These are phyloP conservation scores for Candida freyschussii DNA, from an alignment of 1,139 yeast genomes.

Conservation along the genomic window DNA sequence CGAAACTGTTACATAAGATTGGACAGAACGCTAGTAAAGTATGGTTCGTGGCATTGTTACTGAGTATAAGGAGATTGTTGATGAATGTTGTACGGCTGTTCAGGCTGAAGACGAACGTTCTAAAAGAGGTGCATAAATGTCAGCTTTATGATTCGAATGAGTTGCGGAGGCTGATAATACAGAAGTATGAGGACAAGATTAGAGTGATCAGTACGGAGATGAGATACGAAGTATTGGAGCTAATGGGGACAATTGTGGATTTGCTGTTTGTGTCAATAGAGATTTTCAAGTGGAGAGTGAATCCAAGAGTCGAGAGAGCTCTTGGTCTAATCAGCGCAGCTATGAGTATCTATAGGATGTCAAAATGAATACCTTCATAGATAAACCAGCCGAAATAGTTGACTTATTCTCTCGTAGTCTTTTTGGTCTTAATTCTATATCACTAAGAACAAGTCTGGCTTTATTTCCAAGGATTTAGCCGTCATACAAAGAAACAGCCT, in stretches of 20 bases:
- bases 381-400: no score
- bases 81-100: constrained; percentile 11
- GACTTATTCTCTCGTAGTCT: no score
- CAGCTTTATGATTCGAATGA: constrained; percentile 5
- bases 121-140: constrained; percentile 19
- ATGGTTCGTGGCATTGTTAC: constrained; percentile 24
- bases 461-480: no score
- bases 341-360: constrained; percentile 23
- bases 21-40: constrained; percentile 21
- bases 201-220: constrained; percentile 17
- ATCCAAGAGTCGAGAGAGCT: constrained; percentile 17
- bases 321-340: constrained; percentile 20
- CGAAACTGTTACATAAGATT: constrained; percentile 10
- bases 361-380: constrained; percentile 9
- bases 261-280: constrained; percentile 24
- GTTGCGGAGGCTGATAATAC: constrained; percentile 14
- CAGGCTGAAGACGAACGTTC: constrained; percentile 12
- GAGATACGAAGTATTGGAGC: constrained; percentile 13
- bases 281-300: constrained; percentile 19
- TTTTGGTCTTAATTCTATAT: no score
- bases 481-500: no score
- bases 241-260: constrained; percentile 21
- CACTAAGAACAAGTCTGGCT: no score
- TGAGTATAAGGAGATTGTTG: constrained; percentile 16
- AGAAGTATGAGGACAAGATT: constrained; percentile 19